Conservation (phyloP, 345 rosid genomes). For the Mallotus nudiflorus region DNA sequence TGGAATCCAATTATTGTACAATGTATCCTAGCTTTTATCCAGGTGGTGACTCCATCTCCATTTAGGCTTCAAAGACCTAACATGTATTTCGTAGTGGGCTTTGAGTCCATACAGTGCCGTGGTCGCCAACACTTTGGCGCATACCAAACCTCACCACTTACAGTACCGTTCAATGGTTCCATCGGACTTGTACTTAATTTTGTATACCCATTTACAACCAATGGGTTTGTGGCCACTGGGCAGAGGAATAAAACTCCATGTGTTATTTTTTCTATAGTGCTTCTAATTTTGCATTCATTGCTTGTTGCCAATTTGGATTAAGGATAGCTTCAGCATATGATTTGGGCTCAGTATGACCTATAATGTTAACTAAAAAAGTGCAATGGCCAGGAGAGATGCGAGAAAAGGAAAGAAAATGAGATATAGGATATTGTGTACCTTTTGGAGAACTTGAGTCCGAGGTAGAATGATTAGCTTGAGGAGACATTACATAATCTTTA, state of each 20-base stretch:
- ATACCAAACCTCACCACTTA: too few relatives aligned
- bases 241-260: neutral
- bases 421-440: conserved; percentile 1
- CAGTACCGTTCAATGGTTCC: neutral
- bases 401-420: neutral
- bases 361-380: neutral
- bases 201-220: neutral
- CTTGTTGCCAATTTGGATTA: too few relatives aligned
- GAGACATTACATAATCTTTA: neutral
- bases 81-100: too few relatives aligned
- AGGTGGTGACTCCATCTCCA: too few relatives aligned
- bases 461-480: neutral
- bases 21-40: too few relatives aligned
- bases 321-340: too few relatives aligned
- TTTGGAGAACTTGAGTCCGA: neutral
- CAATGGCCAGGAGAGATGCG: neutral
- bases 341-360: neutral
- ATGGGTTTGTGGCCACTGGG: neutral
- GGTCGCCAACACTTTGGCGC: too few relatives aligned
- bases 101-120: too few relatives aligned
- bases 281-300: too few relatives aligned
- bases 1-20: too few relatives aligned
- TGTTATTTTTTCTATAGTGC: neutral
- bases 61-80: too few relatives aligned
- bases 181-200: conserved; percentile 3